Evolutionary conservation across 2,329 filamentous ascomycete genomes (phyloP), one percentile per base, ranked within the genome.

Genomic region (Fusarium cicatricum): DNA sequence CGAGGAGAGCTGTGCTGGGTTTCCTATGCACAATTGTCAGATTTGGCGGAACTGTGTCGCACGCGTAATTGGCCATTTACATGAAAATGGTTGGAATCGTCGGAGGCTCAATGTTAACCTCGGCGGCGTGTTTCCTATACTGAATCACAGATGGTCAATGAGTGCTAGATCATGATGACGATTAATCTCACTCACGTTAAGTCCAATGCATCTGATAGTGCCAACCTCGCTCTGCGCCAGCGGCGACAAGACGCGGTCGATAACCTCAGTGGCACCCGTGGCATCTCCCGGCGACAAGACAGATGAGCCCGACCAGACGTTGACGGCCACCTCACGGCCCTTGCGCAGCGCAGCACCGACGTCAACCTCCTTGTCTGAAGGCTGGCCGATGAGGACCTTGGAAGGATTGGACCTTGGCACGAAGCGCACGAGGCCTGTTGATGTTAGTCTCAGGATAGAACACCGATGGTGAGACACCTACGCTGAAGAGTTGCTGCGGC

Each of bases 371-470:
- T 75, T 70, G 55, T 84, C 79, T 29, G 78, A 72, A 2, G 85
- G 85, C 64, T 87, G 79, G 29, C 84, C 85, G 63, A 87, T 81
- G 41, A 85, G 72, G 47, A 84, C 69, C 58, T 78, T 79, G 54
- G 74, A 71, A 32, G 75, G 70, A 41, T 81, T 78, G 5, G 78
- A 80, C 66, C 80, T 82, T 47, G 85, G 81, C 15, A 81, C 70
- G 65, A 87, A 87, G 46, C 85, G 83, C 62, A 86, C 82, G 53
- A 87, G 79, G 70, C 84, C 84, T 86, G 17, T 16, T 8, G 12
- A 38, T 43, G 39, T 23, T 28, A 39, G 32, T 14, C n/a, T n/a
- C 15, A 23, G 31, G 36, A 26, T 4, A 9, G 9, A 32, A 11
- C n/a, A 7, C n/a, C n/a, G 3, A 28, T 4, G 10, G 32, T 15